Percentiles rank a stretch among this genome's conserved stretches.
Evolutionary conservation across 139 green algal species (phyloP).

Genomic region (Chlorella vulgaris): DNA sequence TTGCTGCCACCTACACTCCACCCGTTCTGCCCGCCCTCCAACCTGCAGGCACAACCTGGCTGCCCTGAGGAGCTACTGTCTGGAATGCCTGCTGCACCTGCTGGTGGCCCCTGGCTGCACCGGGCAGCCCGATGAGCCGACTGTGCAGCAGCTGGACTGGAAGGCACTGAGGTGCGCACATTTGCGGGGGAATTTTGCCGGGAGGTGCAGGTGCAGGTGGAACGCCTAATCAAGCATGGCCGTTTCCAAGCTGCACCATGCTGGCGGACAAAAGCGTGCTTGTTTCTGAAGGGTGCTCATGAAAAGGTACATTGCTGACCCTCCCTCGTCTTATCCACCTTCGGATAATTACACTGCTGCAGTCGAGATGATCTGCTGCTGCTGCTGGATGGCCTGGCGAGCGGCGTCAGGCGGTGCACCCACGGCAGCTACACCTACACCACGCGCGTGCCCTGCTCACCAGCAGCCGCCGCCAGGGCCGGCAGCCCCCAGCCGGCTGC

Average conservation of each 20-base stretch:
- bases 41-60: constrained; percentile 2
- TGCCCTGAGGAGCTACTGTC: constrained; percentile 11
- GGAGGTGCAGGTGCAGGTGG: background rate
- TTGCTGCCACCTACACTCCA: too few species aligned
- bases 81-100: constrained; percentile 32
- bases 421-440: background rate
- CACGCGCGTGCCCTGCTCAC: background rate
- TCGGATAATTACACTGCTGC: background rate
- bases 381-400: constrained; percentile 22
- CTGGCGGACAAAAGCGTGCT: too few species aligned
- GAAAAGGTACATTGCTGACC: too few species aligned
- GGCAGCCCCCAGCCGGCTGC: background rate
- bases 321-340: too few species aligned
- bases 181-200: background rate
- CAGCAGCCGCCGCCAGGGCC: background rate
- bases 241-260: too few species aligned
- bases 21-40: too few species aligned
- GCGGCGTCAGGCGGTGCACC: constrained; percentile 7
- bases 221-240: background rate
- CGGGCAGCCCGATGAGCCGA: background rate
- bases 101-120: constrained; percentile 17
- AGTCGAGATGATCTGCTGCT: constrained; percentile 6
- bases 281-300: too few species aligned
- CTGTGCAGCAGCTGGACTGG: background rate
- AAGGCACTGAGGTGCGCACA: background rate